Percentiles rank a stretch among this genome's conserved stretches.
Conservation (phyloP, 176 grass and related monocot genomes). For the Triticum urartu region DNA sequence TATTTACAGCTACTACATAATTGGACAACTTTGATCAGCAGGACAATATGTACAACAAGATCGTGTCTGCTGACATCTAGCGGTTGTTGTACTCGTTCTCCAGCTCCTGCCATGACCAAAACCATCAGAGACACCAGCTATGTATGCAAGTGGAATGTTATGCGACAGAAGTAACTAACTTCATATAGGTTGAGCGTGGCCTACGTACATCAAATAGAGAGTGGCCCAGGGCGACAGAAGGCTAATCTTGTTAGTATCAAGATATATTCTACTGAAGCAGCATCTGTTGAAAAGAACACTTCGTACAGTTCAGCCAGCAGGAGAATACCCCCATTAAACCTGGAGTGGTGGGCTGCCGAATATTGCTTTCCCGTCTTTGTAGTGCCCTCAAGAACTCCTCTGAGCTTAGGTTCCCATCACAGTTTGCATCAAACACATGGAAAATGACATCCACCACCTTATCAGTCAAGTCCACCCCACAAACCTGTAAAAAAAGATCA, state of each 20-base stretch:
- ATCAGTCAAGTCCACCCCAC: constrained; percentile 73
- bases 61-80: constrained; percentile 10
- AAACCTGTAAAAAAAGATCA: constrained; percentile 52
- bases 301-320: constrained; percentile 77
- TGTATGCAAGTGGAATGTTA: background rate
- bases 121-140: background rate
- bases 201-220: constrained; percentile 30
- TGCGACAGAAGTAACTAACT: background rate
- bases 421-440: constrained; percentile 78
- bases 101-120: constrained; percentile 26
- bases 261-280: constrained; percentile 30
- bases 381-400: constrained; percentile 90
- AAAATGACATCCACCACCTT: constrained; percentile 85
- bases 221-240: constrained; percentile 1
- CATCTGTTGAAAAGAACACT: constrained; percentile 44
- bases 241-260: background rate
- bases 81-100: background rate
- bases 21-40: background rate
- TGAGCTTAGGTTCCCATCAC: constrained; percentile 73
- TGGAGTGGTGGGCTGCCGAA: constrained; percentile 54
- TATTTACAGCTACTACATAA: constrained; percentile 25
- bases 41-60: constrained; percentile 30
- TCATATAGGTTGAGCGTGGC: background rate
- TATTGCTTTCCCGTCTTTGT: constrained; percentile 63
- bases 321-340: constrained; percentile 52